Conservation (phyloP, 1,284 basidiomycete species). For the Anthracocystis panici-leucophaei region DNA sequence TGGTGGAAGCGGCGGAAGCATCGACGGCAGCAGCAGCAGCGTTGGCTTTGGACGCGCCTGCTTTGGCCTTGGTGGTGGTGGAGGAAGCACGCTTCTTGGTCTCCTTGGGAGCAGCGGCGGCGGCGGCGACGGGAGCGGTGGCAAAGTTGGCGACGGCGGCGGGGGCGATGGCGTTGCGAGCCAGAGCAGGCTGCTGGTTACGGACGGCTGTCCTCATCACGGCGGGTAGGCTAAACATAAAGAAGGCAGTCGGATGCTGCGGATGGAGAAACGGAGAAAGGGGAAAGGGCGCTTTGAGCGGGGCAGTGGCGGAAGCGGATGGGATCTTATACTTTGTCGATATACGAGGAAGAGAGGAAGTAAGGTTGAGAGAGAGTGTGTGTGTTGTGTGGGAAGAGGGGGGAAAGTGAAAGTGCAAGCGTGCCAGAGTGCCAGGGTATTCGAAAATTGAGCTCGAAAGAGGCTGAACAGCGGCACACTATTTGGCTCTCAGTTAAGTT, state of each 20-base stretch:
- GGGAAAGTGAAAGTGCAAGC: constrained; percentile 6
- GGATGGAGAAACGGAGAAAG: constrained; percentile 27
- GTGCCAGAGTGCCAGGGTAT: constrained; percentile 16
- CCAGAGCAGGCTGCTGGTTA: constrained; percentile 31
- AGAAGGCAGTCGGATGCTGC: constrained; percentile 38
- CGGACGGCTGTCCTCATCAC: constrained; percentile 49
- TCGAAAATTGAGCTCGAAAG: constrained; percentile 17
- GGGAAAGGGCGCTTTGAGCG: constrained; percentile 19
- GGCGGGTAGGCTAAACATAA: constrained; percentile 37
- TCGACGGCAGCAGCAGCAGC: constrained; percentile 22
- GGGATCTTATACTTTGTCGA: constrained; percentile 32
- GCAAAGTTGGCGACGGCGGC: constrained; percentile 39
- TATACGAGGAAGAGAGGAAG: background rate
- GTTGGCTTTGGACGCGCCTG: constrained; percentile 25
- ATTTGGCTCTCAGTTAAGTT: background rate
- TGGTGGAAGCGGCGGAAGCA: constrained; percentile 23
- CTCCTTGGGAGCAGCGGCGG: constrained; percentile 36
- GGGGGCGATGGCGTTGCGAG: constrained; percentile 35
- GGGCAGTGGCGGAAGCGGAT: constrained; percentile 17
- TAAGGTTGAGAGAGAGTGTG: background rate
- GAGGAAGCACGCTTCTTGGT: constrained; percentile 49
- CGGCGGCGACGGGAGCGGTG: constrained; percentile 26
- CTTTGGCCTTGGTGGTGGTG: constrained; percentile 48
- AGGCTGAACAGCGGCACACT: background rate
- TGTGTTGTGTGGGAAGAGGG: background rate